These are phyloP conservation scores for Mycena haematopus DNA, from an alignment of 768 basidiomycete species.

Conservation along the genomic window DNA sequence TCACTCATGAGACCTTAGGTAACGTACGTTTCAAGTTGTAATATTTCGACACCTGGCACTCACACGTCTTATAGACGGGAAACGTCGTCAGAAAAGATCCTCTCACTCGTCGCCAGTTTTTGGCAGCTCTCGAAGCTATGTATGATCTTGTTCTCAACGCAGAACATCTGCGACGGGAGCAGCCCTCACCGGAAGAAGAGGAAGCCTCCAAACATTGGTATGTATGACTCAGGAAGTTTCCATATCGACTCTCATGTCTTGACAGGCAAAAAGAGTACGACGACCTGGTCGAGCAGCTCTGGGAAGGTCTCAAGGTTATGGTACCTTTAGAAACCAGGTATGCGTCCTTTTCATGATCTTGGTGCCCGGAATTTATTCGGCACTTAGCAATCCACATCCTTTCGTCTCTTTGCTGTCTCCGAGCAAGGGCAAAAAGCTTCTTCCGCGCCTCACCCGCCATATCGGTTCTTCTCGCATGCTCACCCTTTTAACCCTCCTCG, in stretches of 20 bases:
- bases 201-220: conserved; percentile 54
- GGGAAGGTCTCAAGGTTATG: conserved; percentile 85
- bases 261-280: conserved; percentile 65
- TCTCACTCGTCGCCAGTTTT: conserved; percentile 76
- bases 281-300: conserved; percentile 70
- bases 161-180: conserved; percentile 84
- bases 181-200: conserved; percentile 69
- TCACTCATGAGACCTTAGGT: conserved; percentile 76
- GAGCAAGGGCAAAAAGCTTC: conserved; percentile 90
- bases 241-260: conserved; percentile 2
- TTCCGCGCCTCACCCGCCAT: conserved; percentile 88
- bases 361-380: not conserved
- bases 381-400: conserved; percentile 85
- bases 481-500: conserved; percentile 87
- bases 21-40: conserved; percentile 45
- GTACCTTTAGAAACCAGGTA: conserved; percentile 94
- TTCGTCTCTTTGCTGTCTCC: conserved; percentile 91
- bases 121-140: conserved; percentile 80
- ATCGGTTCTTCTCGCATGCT: conserved; percentile 80
- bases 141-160: conserved; percentile 86
- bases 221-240: conserved; percentile 27
- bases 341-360: conserved; percentile 20
- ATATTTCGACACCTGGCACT: not conserved
- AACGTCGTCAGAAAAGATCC: conserved; percentile 73
- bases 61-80: conserved; percentile 51